These are phyloP conservation scores for Dalbergia oliveri DNA, from an alignment of 306 rosid genomes.

Conservation along the genomic window DNA sequence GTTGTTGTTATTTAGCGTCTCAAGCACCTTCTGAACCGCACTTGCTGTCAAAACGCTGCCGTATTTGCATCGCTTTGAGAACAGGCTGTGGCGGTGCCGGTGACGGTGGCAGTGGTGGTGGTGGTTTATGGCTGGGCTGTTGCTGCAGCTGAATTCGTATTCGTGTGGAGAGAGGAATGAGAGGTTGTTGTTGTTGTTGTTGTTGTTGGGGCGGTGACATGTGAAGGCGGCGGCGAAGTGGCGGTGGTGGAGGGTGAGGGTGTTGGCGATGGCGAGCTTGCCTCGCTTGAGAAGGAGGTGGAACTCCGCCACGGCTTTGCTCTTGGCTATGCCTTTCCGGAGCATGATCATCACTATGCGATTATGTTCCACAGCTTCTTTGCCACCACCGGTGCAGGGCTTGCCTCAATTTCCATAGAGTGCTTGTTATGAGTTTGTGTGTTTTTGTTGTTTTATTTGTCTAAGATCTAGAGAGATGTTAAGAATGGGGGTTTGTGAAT, in stretches of 20 bases:
- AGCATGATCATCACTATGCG: slow-evolving; percentile 69
- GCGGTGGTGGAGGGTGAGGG: slow-evolving; percentile 59
- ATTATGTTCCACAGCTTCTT: slow-evolving; percentile 73
- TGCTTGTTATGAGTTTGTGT: neutral
- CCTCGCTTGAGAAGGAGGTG: slow-evolving; percentile 70
- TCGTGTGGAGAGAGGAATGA: slow-evolving; percentile 70
- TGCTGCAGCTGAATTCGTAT: slow-evolving; percentile 96
- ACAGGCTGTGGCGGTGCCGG: slow-evolving; percentile 28
- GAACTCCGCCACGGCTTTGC: slow-evolving; percentile 64
- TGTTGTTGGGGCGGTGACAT: slow-evolving; percentile 44
- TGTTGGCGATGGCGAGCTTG: slow-evolving; percentile 70
- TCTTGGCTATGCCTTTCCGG: slow-evolving; percentile 73
- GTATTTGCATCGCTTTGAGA: slow-evolving; percentile 46
- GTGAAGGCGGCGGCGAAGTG: slow-evolving; percentile 53
- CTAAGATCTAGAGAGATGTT: neutral
- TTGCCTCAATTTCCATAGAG: slow-evolving; percentile 72
- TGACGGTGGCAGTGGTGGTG: slow-evolving; percentile 23
- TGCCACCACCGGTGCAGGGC: slow-evolving; percentile 53
- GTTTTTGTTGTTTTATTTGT: neutral
- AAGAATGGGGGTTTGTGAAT: neutral
- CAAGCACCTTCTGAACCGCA: slow-evolving; percentile 73
- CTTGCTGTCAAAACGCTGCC: slow-evolving; percentile 59
- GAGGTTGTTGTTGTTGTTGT: slow-evolving; percentile 41
- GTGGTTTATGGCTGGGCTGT: slow-evolving; percentile 66
- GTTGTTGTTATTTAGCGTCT: slow-evolving; percentile 58